Conservation (phyloP, 2,329 filamentous ascomycete genomes). For the Endoconidiophora polonica region DNA sequence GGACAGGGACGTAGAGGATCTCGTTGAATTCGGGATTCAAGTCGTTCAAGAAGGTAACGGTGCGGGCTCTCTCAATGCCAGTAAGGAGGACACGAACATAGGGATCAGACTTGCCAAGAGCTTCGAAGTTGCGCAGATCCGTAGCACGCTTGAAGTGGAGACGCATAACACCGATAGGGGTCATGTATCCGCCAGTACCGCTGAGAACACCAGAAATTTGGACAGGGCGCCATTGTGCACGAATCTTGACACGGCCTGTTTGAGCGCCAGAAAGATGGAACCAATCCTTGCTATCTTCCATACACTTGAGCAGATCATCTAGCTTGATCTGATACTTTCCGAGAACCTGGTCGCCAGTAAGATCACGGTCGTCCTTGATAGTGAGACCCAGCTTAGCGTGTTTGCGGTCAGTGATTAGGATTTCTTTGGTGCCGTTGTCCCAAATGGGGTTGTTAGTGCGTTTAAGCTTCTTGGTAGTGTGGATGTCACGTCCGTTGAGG, state of each 20-base stretch:
- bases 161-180: constrained; percentile 87
- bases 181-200: constrained; percentile 76
- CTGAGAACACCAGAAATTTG: constrained; percentile 61
- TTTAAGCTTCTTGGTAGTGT: constrained; percentile 82
- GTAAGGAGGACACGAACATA: constrained; percentile 81
- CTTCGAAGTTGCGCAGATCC: constrained; percentile 80
- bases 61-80: constrained; percentile 77
- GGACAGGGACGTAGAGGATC: constrained; percentile 82
- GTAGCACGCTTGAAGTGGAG: constrained; percentile 75
- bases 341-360: constrained; percentile 65
- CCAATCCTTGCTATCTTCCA: constrained; percentile 90
- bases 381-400: constrained; percentile 78
- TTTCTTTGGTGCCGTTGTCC: constrained; percentile 81
- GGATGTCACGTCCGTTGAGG: constrained; percentile 82
- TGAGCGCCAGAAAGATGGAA: constrained; percentile 72
- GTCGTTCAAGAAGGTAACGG: constrained; percentile 91
- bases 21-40: constrained; percentile 93
- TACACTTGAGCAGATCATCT: constrained; percentile 80
- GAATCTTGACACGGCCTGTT: constrained; percentile 76
- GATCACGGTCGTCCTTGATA: constrained; percentile 87
- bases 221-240: constrained; percentile 88
- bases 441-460: constrained; percentile 95
- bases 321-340: constrained; percentile 92
- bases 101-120: constrained; percentile 90
- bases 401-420: constrained; percentile 87